A percentile compares a stretch with the other conserved stretches of the same genome.
phyloP scores from a whole-genome alignment of 2,329 filamentous ascomycete genomes.

The Diplodia seriata region DNA sequence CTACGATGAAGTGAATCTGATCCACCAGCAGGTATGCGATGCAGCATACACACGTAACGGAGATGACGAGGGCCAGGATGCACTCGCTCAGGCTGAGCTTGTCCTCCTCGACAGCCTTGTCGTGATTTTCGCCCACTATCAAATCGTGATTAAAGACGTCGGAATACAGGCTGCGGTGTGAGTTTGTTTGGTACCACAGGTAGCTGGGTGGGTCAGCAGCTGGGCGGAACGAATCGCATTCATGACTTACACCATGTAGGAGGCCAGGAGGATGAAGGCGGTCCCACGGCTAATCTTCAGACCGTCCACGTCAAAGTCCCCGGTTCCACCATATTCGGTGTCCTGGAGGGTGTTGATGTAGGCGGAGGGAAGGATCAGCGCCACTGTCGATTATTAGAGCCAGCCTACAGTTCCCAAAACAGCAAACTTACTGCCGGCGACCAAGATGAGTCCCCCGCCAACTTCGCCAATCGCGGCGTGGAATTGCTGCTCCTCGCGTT shows the following conservation, averaged over 20 bases:
- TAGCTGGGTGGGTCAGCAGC: conserved; percentile 40
- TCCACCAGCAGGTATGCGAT: conserved; percentile 78
- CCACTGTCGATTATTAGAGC: conserved; percentile 45
- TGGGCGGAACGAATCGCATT: background rate
- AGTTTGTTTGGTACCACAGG: conserved; percentile 75
- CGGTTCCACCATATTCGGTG: conserved; percentile 35
- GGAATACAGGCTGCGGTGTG: conserved; percentile 78
- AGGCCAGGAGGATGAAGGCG: conserved; percentile 72
- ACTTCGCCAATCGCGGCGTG: conserved; percentile 79
- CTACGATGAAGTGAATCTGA: conserved; percentile 71
- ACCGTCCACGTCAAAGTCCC: conserved; percentile 52
- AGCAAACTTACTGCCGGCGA: conserved; percentile 66
- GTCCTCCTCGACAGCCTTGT: conserved; percentile 65
- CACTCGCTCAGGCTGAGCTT: conserved; percentile 80
- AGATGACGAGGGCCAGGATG: conserved; percentile 67
- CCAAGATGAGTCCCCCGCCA: conserved; percentile 78
- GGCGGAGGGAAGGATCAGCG: conserved; percentile 56
- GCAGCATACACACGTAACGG: conserved; percentile 73
- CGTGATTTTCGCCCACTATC: conserved; percentile 67
- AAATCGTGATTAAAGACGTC: conserved; percentile 76
- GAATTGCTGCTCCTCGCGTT: conserved; percentile 73
- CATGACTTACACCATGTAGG: conserved; percentile 58
- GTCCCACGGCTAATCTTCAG: conserved; percentile 74
- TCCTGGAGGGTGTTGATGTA: conserved; percentile 58
- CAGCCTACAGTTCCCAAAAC: no score